phyloP scores from a whole-genome alignment of 352 stramenopile genomes.

The Globisporangium emineosum region DNA sequence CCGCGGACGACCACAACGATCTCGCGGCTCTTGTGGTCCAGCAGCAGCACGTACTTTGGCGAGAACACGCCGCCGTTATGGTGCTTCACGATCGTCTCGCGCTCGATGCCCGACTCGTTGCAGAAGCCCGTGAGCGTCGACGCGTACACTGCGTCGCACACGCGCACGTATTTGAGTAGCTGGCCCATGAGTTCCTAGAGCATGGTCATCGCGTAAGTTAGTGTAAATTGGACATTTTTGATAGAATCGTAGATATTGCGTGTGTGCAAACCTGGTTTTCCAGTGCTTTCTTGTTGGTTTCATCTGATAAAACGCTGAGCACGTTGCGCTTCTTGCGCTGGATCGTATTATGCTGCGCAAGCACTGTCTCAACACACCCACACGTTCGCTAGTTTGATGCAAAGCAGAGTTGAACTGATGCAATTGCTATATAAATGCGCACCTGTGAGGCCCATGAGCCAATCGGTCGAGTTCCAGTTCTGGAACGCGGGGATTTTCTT shows the following conservation, averaged over 20 bases:
- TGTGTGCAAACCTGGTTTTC: constrained; percentile 14
- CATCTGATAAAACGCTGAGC: constrained; percentile 22
- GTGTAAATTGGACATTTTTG: neutral
- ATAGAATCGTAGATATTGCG: neutral
- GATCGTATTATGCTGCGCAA: constrained; percentile 66
- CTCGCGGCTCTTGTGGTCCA: constrained; percentile 49
- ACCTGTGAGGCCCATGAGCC: constrained; percentile 74
- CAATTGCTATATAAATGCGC: neutral
- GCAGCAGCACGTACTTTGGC: constrained; percentile 70
- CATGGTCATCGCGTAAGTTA: neutral
- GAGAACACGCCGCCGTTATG: constrained; percentile 70
- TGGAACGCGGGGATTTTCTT: constrained; percentile 53
- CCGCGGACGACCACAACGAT: constrained; percentile 65
- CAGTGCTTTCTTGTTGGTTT: constrained; percentile 25
- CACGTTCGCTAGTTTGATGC: neutral
- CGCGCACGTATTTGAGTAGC: constrained; percentile 26
- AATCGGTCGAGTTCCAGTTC: constrained; percentile 75
- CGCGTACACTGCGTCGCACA: constrained; percentile 74
- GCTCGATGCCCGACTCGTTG: constrained; percentile 37
- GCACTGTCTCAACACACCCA: constrained; percentile 21
- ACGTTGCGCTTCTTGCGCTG: constrained; percentile 27
- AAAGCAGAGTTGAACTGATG: neutral
- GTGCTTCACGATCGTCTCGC: constrained; percentile 40
- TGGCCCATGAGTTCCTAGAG: constrained; percentile 10
- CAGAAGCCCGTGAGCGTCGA: constrained; percentile 50